A percentile compares a stretch with the other conserved stretches of the same genome.
These are phyloP conservation scores for Myxozyma geophila DNA, from an alignment of 805 yeast genomes.

Conservation along the genomic window DNA sequence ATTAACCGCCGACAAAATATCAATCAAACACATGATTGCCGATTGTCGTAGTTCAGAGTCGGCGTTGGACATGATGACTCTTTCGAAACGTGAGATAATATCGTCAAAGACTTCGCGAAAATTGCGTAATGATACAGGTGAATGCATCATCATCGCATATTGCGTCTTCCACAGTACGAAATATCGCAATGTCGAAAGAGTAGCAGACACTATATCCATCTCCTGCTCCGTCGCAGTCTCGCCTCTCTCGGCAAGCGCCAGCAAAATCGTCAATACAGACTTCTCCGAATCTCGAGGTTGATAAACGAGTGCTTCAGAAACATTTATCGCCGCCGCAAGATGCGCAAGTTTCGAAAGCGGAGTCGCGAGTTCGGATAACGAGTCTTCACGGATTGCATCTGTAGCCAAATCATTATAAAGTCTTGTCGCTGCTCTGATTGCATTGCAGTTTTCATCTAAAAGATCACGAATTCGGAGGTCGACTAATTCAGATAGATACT, in stretches of 20 bases:
- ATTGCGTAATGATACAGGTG: background rate
- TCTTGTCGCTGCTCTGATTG: background rate
- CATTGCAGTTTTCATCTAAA: conserved; percentile 17
- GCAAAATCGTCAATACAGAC: conserved; percentile 1
- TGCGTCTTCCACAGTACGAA: conserved; percentile 28
- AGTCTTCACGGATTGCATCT: conserved; percentile 9
- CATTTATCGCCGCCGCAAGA: conserved; percentile 17
- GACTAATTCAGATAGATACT: conserved; percentile 21
- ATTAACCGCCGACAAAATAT: conserved; percentile 16
- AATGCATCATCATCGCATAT: conserved; percentile 14
- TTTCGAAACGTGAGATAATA: conserved; percentile 2
- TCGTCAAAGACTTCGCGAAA: background rate
- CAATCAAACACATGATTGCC: conserved; percentile 22
- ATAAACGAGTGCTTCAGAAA: conserved; percentile 14
- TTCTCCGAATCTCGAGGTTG: conserved; percentile 10
- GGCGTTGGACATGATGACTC: conserved; percentile 7
- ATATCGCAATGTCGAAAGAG: conserved; percentile 18
- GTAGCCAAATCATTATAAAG: conserved; percentile 10
- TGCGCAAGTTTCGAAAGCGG: conserved; percentile 9
- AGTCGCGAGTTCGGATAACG: background rate
- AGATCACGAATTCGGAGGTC: conserved; percentile 21
- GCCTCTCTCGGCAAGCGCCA: conserved; percentile 7
- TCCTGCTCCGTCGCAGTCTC: conserved; percentile 5
- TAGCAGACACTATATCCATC: conserved; percentile 1
- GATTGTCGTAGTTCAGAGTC: conserved; percentile 8